These are phyloP conservation scores for Dillenia turbinata DNA, from an alignment of 164 flowering plant genomes.

Conservation along the genomic window DNA sequence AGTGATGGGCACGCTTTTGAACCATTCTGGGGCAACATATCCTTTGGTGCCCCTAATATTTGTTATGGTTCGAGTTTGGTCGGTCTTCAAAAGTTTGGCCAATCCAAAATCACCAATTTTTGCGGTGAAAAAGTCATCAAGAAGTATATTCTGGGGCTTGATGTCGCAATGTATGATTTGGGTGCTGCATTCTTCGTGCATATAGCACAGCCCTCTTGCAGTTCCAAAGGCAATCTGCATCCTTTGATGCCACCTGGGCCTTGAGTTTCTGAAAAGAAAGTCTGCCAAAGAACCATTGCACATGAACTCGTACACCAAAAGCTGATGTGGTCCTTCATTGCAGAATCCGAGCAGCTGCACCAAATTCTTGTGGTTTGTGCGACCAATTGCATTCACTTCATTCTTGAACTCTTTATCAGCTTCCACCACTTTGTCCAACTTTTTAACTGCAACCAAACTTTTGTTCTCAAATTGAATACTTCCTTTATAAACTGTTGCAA, in stretches of 20 bases:
- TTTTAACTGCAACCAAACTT: constrained; percentile 18
- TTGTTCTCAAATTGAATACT: background rate
- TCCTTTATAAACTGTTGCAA: constrained; percentile 17
- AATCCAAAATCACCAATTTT: constrained; percentile 27
- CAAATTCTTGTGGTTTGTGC: constrained; percentile 24
- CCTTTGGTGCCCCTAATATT: constrained; percentile 24
- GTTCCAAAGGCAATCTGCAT: constrained; percentile 16
- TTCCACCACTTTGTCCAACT: constrained; percentile 9
- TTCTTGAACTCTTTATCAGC: constrained; percentile 16
- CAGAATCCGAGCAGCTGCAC: constrained; percentile 22
- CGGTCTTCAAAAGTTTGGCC: constrained; percentile 18
- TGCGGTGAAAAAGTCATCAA: constrained; percentile 12
- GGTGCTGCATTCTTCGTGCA: constrained; percentile 21
- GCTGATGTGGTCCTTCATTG: constrained; percentile 15
- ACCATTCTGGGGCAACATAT: constrained; percentile 27
- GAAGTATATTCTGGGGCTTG: constrained; percentile 23
- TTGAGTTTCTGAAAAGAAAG: constrained; percentile 16
- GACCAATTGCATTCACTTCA: constrained; percentile 19
- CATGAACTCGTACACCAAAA: constrained; percentile 26
- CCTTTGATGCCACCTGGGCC: constrained; percentile 16
- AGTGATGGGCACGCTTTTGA: constrained; percentile 16
- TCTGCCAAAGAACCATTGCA: constrained; percentile 13
- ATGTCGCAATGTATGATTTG: constrained; percentile 24
- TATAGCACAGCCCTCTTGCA: constrained; percentile 18
- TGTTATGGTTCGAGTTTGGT: constrained; percentile 18